phyloP scores from a whole-genome alignment of 139 green algal species.

The Tetradesmus lagerheimii region DNA sequence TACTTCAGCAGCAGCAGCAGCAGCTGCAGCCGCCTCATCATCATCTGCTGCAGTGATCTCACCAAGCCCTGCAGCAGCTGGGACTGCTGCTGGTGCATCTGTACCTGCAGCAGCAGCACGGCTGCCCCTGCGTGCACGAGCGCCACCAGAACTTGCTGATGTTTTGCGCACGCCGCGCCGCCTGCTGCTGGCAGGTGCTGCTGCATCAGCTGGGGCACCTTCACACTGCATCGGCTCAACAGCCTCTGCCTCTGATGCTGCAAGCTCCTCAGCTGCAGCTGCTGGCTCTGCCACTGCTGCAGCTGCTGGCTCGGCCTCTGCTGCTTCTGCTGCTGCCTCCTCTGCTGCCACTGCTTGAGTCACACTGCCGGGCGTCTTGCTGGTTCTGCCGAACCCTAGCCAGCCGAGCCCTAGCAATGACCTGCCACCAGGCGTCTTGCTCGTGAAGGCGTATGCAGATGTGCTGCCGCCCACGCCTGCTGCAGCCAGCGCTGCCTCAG shows the following conservation, averaged over 20 bases:
- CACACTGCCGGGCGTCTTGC: background rate
- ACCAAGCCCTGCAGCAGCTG: background rate
- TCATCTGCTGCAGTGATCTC: background rate
- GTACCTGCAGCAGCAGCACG: background rate
- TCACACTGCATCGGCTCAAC: background rate
- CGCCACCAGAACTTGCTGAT: background rate
- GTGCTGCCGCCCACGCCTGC: background rate
- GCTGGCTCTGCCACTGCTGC: background rate
- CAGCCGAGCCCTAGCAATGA: constrained; percentile 27
- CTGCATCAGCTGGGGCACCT: background rate
- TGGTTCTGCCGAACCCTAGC: constrained; percentile 20
- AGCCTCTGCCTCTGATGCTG: background rate
- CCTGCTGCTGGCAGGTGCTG: background rate
- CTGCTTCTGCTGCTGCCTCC: background rate
- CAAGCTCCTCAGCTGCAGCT: background rate
- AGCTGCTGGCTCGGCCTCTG: background rate
- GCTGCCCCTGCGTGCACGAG: background rate
- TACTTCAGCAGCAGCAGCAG: too few relatives aligned
- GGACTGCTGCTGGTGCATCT: background rate
- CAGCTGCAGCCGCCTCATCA: background rate
- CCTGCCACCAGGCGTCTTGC: constrained; percentile 37
- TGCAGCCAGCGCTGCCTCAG: background rate
- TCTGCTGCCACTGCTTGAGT: background rate
- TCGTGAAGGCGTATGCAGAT: background rate
- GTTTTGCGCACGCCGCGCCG: background rate